Percentiles rank a stretch among this genome's conserved stretches.
These are phyloP conservation scores for Breynia disticha DNA, from an alignment of 441 rosid species.

Conservation along the genomic window DNA sequence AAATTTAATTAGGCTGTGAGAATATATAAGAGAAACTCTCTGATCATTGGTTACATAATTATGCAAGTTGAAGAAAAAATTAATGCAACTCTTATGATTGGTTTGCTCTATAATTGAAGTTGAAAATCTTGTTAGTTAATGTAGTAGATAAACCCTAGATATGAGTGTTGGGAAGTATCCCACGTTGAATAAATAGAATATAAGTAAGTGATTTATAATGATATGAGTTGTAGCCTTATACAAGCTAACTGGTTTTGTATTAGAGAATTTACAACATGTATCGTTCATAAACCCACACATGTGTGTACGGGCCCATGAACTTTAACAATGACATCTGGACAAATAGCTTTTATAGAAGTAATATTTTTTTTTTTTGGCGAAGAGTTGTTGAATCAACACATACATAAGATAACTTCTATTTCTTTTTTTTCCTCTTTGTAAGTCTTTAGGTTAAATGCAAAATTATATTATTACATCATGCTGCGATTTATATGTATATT, in stretches of 20 bases:
- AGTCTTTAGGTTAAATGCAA: background rate
- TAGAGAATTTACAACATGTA: no score
- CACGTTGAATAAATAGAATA: no score
- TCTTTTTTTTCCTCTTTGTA: background rate
- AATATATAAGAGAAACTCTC: background rate
- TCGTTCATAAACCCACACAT: no score
- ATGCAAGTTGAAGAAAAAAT: background rate
- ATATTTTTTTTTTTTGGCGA: background rate
- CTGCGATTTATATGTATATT: no score
- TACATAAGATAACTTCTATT: background rate
- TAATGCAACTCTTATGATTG: background rate
- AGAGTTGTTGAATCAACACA: background rate
- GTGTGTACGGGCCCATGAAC: no score
- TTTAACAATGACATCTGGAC: no score
- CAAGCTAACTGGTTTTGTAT: no score
- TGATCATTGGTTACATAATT: constrained; percentile 1
- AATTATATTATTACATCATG: no score
- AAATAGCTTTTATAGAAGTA: background rate
- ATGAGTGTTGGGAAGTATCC: no score
- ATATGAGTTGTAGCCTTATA: no score
- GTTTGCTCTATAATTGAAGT: background rate
- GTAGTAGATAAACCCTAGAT: constrained; percentile 3
- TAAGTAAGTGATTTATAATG: no score
- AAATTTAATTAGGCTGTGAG: background rate
- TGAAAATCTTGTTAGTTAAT: constrained; percentile 7